phyloP scores from a whole-genome alignment of 345 rosid species.

The Aquilaria malaccensis region DNA sequence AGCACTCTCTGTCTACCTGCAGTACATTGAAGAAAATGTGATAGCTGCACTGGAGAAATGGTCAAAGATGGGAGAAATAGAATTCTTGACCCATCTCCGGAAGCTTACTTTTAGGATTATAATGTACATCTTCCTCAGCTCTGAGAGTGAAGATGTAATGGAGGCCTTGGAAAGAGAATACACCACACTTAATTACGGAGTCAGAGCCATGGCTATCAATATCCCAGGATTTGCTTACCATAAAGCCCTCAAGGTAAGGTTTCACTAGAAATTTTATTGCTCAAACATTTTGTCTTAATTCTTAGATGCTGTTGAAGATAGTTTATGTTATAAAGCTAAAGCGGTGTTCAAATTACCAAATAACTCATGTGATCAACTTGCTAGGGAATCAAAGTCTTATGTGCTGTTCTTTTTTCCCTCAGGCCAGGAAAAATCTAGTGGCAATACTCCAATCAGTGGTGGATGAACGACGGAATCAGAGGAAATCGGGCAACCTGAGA shows the following conservation, averaged over 20 bases:
- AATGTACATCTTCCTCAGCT: conserved; percentile 73
- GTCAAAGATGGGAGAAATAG: conserved; percentile 57
- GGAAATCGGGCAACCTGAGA: conserved; percentile 6
- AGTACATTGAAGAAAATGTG: conserved; percentile 59
- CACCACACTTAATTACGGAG: conserved; percentile 65
- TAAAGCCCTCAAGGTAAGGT: conserved; percentile 63
- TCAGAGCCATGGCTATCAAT: conserved; percentile 85
- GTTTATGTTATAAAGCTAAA: background rate
- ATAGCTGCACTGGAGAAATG: conserved; percentile 45
- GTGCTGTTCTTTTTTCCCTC: conserved; percentile 3
- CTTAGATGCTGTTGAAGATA: background rate
- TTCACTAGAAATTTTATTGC: background rate
- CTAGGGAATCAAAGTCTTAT: too few relatives aligned
- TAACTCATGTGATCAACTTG: too few relatives aligned
- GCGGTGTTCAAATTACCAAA: too few relatives aligned
- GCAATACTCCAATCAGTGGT: conserved; percentile 47
- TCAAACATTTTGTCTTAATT: background rate
- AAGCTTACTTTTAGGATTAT: conserved; percentile 77
- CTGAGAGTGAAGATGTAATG: conserved; percentile 53
- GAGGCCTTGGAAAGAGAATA: conserved; percentile 71
- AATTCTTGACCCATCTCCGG: conserved; percentile 61
- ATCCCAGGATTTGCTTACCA: conserved; percentile 83
- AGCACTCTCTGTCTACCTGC: conserved; percentile 54
- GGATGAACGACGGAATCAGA: conserved; percentile 43
- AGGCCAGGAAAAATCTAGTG: conserved; percentile 81